These are phyloP conservation scores for Taxillus chinensis DNA, from an alignment of 164 flowering plant species.

Conservation along the genomic window DNA sequence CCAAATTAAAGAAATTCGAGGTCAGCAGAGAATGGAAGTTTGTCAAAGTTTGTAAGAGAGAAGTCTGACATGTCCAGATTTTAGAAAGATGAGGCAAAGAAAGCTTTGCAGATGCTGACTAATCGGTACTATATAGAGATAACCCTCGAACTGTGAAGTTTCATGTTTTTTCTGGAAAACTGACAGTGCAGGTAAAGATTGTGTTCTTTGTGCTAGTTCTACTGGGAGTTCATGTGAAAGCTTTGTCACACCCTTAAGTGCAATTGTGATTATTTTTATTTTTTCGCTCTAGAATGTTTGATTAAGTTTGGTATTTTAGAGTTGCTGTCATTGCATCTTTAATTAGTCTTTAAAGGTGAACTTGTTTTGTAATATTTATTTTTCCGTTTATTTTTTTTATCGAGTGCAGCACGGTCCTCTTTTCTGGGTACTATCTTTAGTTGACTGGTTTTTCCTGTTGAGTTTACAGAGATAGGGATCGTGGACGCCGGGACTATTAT, in stretches of 20 bases:
- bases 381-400: not conserved
- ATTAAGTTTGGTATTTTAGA: not conserved
- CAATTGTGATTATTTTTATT: not conserved
- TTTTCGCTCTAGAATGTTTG: not conserved
- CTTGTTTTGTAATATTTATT: not conserved
- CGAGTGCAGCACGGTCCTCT: no score
- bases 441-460: not conserved
- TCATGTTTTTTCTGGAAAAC: conserved; percentile 41
- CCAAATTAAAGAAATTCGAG: conserved; percentile 50
- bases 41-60: conserved; percentile 50
- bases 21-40: conserved; percentile 43
- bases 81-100: conserved; percentile 57
- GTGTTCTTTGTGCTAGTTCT: conserved; percentile 20
- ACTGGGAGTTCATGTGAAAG: conserved; percentile 12
- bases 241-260: not conserved
- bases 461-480: conserved; percentile 28
- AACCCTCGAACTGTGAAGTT: conserved; percentile 37
- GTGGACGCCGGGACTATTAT: conserved; percentile 21
- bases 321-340: not conserved
- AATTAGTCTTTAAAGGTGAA: no score
- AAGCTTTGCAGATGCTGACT: conserved; percentile 58
- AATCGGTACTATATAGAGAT: conserved; percentile 37
- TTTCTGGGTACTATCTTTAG: not conserved
- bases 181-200: conserved; percentile 56
- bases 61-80: conserved; percentile 36